These are phyloP conservation scores for Colletotrichum lindemuthianum DNA, from an alignment of 2,329 filamentous ascomycete species.

Conservation along the genomic window DNA sequence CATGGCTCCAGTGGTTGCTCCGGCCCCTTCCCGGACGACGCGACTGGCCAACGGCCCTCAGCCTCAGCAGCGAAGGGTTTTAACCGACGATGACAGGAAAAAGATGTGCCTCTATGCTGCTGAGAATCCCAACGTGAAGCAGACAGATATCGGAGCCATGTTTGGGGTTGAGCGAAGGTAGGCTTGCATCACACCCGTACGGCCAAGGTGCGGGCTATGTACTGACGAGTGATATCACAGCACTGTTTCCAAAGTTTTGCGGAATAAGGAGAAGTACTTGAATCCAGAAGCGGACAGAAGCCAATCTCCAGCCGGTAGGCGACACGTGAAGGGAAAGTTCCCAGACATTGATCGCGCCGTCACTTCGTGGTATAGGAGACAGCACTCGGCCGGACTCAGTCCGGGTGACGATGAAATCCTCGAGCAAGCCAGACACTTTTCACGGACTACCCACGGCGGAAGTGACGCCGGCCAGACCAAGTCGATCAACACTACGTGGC, in stretches of 20 bases:
- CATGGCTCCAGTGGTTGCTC: slow-evolving; percentile 65
- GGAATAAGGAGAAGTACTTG: slow-evolving; percentile 94
- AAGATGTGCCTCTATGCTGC: slow-evolving; percentile 95
- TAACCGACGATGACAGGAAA: slow-evolving; percentile 90
- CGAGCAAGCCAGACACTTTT: slow-evolving; percentile 86
- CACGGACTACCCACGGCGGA: slow-evolving; percentile 68
- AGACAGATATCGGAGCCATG: slow-evolving; percentile 93
- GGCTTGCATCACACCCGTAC: slow-evolving; percentile 39
- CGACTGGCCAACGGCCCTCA: slow-evolving; percentile 57
- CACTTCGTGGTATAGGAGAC: slow-evolving; percentile 85
- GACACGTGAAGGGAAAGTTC: slow-evolving; percentile 76
- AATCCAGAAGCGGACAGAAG: slow-evolving; percentile 78
- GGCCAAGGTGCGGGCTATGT: background rate
- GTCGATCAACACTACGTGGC: slow-evolving; percentile 79
- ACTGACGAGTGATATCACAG: slow-evolving; percentile 60
- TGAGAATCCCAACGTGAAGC: slow-evolving; percentile 89
- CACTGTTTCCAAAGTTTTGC: slow-evolving; percentile 97
- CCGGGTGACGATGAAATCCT: slow-evolving; percentile 84
- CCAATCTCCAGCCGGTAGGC: slow-evolving; percentile 80
- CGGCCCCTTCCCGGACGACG: slow-evolving; percentile 61
- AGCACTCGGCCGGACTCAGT: slow-evolving; percentile 77
- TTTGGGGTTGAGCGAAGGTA: slow-evolving; percentile 99
- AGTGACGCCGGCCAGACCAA: slow-evolving; percentile 74
- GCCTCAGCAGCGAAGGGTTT: slow-evolving; percentile 80
- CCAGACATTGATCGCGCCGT: slow-evolving; percentile 94